phyloP scores from a whole-genome alignment of 495 filamentous ascomycete species.

The Staphylotrichum tortipilum region DNA sequence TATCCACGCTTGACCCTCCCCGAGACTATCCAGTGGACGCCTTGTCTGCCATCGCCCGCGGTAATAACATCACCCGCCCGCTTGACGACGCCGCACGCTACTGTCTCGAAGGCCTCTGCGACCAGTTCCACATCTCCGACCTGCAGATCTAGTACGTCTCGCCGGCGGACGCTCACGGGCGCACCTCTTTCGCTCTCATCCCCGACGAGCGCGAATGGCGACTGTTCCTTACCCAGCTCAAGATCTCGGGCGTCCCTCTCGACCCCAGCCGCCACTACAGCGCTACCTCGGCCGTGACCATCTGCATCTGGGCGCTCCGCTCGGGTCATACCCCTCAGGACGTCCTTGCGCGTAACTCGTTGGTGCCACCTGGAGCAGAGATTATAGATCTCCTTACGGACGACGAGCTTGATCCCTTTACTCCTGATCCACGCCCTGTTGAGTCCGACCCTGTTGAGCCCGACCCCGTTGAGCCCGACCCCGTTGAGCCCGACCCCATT shows the following conservation, averaged over 20 bases:
- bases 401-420: background rate
- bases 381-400: conserved; percentile 1
- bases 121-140: background rate
- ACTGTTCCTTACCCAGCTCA: background rate
- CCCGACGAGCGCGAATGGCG: background rate
- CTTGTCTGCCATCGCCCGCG: background rate
- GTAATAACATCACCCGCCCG: background rate
- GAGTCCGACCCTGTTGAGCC: too few relatives aligned
- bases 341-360: background rate
- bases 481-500: background rate
- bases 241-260: background rate
- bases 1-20: background rate
- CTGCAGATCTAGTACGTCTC: background rate
- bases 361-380: background rate
- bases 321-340: background rate
- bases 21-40: background rate
- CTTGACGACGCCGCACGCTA: background rate
- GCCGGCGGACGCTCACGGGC: background rate
- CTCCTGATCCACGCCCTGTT: background rate
- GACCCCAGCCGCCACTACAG: background rate
- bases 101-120: background rate
- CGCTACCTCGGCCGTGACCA: background rate
- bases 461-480: too few relatives aligned
- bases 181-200: background rate
- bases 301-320: background rate